Base-by-base conservation (phyloP, 257 asterid genomes). In the Verbena officinalis region DNA sequence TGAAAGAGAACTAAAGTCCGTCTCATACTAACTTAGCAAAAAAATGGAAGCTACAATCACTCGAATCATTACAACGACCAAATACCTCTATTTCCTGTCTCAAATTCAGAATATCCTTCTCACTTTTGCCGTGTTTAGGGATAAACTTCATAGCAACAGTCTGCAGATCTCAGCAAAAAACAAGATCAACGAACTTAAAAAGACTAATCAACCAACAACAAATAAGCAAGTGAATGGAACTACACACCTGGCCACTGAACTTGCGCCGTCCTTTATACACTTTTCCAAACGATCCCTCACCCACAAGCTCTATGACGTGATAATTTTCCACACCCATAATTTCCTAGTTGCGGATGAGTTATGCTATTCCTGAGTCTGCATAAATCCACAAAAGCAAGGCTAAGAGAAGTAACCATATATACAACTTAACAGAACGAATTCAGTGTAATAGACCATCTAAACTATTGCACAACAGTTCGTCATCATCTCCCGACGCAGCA, bases 201-300 rank as follows among this genome's bases (percentile, higher is more conserved):
- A 23, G 59, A 42, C 39, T 12, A 51, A 27, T 22, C 20, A 34
- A 20, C 71, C 24, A 16, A 2, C 15, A 71, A 16, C n/a, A 59
- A 39, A 39, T 27, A n/a, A 55, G 21, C n/a, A 46, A 4, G 34
- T 30, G 33, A 43, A 20, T 39, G 36, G 14, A 44, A 55, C 49
- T 30, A 50, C 57, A 5, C 46, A 94, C 99, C 91, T 90, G 96
- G 67, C 97, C 97, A 45, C 87, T 86, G 73, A 77, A 90, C 76
- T 90, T 94, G 62, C 98, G 95, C 70, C 99, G 85, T 17, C 98
- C 99, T 82, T 90, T 94, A 78, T 86, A 94, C 44, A 94, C 99
- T 73, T 90, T 90, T 43, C 98, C 99, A 11, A 94, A 94, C 9
- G 96, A 94, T n/a, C 99, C 98, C 78, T 90, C 99, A 1, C 99